Evolutionary conservation across 208 protist species (phyloP).

Genomic region (Blechomonas ayalai): DNA sequence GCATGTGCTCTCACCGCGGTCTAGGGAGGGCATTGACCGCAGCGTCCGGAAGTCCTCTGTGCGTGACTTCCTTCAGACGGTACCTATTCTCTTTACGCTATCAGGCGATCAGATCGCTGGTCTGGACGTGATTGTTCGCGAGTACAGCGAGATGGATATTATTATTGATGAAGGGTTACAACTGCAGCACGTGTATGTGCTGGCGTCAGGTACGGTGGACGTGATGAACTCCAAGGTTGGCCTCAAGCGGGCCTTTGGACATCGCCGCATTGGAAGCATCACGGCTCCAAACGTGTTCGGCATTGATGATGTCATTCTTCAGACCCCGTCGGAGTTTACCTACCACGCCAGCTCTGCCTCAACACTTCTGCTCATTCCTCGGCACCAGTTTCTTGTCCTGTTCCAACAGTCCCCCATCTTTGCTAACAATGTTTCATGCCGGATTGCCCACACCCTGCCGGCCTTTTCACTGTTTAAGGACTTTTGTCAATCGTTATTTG

Average conservation of each 20-base stretch:
- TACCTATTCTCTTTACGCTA: slow-evolving; percentile 69
- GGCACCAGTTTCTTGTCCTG: slow-evolving; percentile 50
- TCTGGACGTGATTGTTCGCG: slow-evolving; percentile 65
- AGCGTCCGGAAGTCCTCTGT: slow-evolving; percentile 16
- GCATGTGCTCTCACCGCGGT: no score
- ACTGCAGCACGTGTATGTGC: slow-evolving; percentile 71
- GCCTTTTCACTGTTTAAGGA: slow-evolving; percentile 65
- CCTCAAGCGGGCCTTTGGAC: slow-evolving; percentile 51
- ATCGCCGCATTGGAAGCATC: slow-evolving; percentile 71
- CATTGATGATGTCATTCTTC: slow-evolving; percentile 73
- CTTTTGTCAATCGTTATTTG: slow-evolving; percentile 66
- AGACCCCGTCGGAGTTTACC: slow-evolving; percentile 64
- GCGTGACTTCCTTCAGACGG: slow-evolving; percentile 62
- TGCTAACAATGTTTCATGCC: slow-evolving; percentile 64
- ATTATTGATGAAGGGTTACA: slow-evolving; percentile 61
- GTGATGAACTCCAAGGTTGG: slow-evolving; percentile 81
- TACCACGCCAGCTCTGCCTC: slow-evolving; percentile 65
- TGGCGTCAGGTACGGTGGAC: slow-evolving; percentile 72
- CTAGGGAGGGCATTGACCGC: no score
- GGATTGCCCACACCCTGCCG: slow-evolving; percentile 61
- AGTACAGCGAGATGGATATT: slow-evolving; percentile 79
- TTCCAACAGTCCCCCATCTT: slow-evolving; percentile 69
- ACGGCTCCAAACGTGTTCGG: slow-evolving; percentile 67
- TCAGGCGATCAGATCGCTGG: slow-evolving; percentile 36
- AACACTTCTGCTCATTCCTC: slow-evolving; percentile 61